phyloP scores from a whole-genome alignment of 805 yeast species.

The Brettanomyces custersianus region DNA sequence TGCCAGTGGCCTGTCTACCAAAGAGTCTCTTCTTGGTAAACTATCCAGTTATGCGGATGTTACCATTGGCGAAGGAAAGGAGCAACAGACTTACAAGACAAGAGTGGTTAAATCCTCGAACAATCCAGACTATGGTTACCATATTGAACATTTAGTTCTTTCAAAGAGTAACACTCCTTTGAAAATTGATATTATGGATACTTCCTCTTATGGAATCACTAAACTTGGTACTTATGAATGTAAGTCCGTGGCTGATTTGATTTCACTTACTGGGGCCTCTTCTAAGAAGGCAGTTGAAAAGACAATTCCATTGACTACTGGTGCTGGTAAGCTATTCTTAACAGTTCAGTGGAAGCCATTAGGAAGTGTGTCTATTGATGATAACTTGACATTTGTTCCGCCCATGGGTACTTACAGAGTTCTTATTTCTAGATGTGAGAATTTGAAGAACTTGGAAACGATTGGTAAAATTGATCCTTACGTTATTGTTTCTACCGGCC shows the following conservation, averaged over 20 bases:
- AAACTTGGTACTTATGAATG: slow-evolving; percentile 46
- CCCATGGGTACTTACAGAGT: slow-evolving; percentile 63
- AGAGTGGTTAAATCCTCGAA: slow-evolving; percentile 60
- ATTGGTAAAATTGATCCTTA: slow-evolving; percentile 75
- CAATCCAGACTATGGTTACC: slow-evolving; percentile 65
- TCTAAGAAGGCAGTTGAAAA: slow-evolving; percentile 14
- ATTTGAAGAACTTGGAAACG: slow-evolving; percentile 48
- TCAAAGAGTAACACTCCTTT: slow-evolving; percentile 50
- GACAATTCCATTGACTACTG: slow-evolving; percentile 36
- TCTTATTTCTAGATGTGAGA: slow-evolving; percentile 44
- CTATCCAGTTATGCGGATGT: slow-evolving; percentile 65
- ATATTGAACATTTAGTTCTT: slow-evolving; percentile 51
- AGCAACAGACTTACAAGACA: slow-evolving; percentile 30
- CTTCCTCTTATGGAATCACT: slow-evolving; percentile 39
- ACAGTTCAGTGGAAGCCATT: slow-evolving; percentile 67
- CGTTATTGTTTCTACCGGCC: slow-evolving; percentile 35
- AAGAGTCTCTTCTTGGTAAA: slow-evolving; percentile 41
- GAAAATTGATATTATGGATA: slow-evolving; percentile 52
- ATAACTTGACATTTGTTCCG: slow-evolving; percentile 37
- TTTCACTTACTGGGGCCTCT: slow-evolving; percentile 33
- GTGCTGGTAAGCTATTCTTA: slow-evolving; percentile 47
- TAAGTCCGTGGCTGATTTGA: slow-evolving; percentile 40
- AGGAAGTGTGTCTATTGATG: slow-evolving; percentile 37
- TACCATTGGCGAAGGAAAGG: slow-evolving; percentile 36
- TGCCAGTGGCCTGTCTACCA: slow-evolving; percentile 47